Evolutionary conservation across 73 alveolate species (phyloP).

Genomic region (Stentor coeruleus): DNA sequence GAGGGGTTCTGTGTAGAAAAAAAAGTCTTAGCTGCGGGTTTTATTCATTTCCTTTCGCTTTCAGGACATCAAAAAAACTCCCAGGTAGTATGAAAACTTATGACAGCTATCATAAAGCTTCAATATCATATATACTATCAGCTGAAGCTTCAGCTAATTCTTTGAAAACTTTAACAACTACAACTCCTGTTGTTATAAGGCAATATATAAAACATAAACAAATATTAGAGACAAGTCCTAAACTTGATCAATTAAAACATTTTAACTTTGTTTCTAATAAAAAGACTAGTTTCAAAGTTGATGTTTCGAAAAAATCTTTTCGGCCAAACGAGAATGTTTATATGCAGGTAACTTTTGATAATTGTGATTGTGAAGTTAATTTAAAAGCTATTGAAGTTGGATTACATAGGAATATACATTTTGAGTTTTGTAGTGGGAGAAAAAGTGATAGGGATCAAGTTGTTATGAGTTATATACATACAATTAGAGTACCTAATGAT

Average conservation of each 20-base stretch:
- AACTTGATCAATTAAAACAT: not conserved
- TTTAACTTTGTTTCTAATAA: not conserved
- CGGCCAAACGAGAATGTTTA: not conserved
- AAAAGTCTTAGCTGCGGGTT: not conserved
- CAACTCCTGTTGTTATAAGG: not conserved
- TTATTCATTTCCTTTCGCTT: not conserved
- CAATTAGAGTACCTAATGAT: not conserved
- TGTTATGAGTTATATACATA: not conserved
- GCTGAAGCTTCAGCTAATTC: not conserved
- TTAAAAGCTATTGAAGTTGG: not conserved
- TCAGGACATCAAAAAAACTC: not conserved
- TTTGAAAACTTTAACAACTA: not conserved
- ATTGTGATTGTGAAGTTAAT: too few relatives aligned
- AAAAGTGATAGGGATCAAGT: not conserved
- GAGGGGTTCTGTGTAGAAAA: not conserved
- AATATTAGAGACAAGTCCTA: not conserved
- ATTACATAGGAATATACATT: not conserved
- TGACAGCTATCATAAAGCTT: not conserved
- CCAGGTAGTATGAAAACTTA: not conserved
- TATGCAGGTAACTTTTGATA: not conserved
- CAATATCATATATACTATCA: not conserved
- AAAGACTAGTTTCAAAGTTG: not conserved
- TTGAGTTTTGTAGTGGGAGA: not conserved
- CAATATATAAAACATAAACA: not conserved
- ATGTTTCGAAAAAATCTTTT: not conserved